Base-by-base conservation (phyloP, 768 basidiomycete species). In the Russula brevipes region DNA sequence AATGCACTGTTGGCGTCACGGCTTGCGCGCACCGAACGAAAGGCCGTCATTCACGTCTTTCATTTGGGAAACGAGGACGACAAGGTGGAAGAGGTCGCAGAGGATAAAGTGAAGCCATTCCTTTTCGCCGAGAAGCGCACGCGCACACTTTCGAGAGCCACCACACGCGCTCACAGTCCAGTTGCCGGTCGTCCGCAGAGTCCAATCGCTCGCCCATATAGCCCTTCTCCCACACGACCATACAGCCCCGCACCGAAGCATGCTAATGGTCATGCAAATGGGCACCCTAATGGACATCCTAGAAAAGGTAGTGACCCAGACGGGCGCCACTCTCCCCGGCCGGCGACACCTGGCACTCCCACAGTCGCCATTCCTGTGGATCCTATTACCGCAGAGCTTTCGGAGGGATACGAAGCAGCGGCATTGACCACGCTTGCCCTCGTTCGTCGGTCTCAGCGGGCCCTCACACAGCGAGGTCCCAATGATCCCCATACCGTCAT, bases 1-100 rank as follows among this genome's bases (percentile, higher is more conserved):
- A 87, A 98, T 73, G 89, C 93, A 30, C 76, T 98, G 41, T 81
- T 98, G 17, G 92, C 93, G 14, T 86, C 91, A 55, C 83, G 87
- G 47, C 76, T 98, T 54, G 91, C 96, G 0, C 80, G 81, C 42
- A 73, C 80, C 7, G 84, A 89, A 69, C 78, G 79, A 59, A 88
- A 84, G 68, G 86, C 87, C 5, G 91, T 96, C n/a, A 78, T 97
- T 31, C 96, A 98, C 72, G 85, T 82, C 14, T 97, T 94, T 74
- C 85, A 88, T 69, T 70, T 78, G 8, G 74, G 70, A 2, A 72
- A 72, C 2, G 72, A 76, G 24, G 73, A 75, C 16, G 77, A 80
- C 33, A 66, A 71, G 6, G 71, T 82, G 11, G 75, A 79, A 19
- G 81, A 87, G 66, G 75, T 89, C 14, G 68, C 81, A 9, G 85